A percentile compares a stretch with the other conserved stretches of the same genome.
Evolutionary conservation across 169 alveolate species (phyloP).

Genomic region (Cryptosporidium ubiquitum): DNA sequence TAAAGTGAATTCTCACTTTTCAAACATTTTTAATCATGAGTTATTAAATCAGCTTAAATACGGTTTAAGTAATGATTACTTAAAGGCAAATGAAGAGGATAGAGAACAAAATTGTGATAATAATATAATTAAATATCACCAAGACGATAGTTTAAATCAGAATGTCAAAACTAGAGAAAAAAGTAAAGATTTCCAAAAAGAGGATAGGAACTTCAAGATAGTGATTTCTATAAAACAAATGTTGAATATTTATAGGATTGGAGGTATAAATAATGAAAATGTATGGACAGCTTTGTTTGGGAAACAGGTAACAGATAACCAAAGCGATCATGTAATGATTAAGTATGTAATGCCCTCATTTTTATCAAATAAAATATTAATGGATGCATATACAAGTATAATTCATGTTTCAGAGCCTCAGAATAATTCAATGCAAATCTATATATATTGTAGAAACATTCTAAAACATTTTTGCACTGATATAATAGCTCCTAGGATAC

Average conservation of each 20-base stretch:
- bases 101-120: neutral
- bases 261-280: conserved; percentile 60
- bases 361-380: conserved; percentile 38
- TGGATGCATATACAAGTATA: conserved; percentile 49
- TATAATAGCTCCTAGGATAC: conserved; percentile 59
- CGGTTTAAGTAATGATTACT: neutral
- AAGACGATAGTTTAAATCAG: neutral
- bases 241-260: conserved; percentile 20
- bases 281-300: conserved; percentile 72
- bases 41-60: neutral
- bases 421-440: conserved; percentile 41
- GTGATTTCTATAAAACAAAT: conserved; percentile 46
- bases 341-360: conserved; percentile 38
- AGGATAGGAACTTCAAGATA: neutral
- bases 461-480: conserved; percentile 42
- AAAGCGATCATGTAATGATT: neutral
- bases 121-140: neutral
- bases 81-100: neutral
- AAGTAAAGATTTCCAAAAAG: neutral
- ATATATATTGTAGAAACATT: conserved; percentile 53
- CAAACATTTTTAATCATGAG: neutral
- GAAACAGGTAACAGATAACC: neutral
- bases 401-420: conserved; percentile 40
- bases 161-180: neutral
- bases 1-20: neutral